Evolutionary conservation across 108 stramenopile genomes (phyloP).

Genomic region (Cylindrotheca fusiformis): DNA sequence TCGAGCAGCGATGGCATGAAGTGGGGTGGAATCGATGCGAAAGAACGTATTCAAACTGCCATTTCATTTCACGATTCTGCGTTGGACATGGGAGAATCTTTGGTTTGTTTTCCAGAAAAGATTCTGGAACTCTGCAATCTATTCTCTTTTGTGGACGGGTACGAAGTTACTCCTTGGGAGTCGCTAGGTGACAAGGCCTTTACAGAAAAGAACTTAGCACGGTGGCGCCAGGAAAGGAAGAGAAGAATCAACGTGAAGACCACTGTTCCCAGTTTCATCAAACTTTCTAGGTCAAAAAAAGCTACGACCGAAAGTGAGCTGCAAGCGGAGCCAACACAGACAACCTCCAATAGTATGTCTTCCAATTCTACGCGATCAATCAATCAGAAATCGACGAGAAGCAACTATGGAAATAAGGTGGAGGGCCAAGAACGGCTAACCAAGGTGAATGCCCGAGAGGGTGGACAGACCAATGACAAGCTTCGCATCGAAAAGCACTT

Average conservation of each 20-base stretch:
- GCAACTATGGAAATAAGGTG: constrained; percentile 1
- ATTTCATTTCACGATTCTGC: constrained; percentile 43
- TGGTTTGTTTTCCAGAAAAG: constrained; percentile 57
- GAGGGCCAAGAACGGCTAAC: no score
- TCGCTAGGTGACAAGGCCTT: constrained; percentile 30
- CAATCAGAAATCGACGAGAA: constrained; percentile 1
- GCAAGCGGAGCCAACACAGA: no score
- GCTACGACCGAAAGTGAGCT: background rate
- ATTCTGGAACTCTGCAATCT: constrained; percentile 44
- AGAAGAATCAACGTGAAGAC: no score
- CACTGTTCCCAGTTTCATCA: no score
- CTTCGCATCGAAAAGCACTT: background rate
- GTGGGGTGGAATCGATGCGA: background rate
- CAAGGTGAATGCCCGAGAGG: no score
- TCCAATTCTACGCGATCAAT: background rate
- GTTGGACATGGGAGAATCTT: constrained; percentile 55
- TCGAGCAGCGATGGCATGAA: no score
- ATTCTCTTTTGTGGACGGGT: constrained; percentile 59
- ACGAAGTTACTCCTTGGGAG: constrained; percentile 44
- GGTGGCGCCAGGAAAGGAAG: constrained; percentile 23
- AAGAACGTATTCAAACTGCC: constrained; percentile 26
- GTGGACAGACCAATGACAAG: background rate
- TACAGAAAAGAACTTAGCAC: constrained; percentile 10
- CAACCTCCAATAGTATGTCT: background rate
- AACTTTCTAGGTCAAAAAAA: constrained; percentile 1